Evolutionary conservation across 306 rosid genomes (phyloP), one percentile per base, ranked within the genome.

Genomic region (Mimosa pudica): DNA sequence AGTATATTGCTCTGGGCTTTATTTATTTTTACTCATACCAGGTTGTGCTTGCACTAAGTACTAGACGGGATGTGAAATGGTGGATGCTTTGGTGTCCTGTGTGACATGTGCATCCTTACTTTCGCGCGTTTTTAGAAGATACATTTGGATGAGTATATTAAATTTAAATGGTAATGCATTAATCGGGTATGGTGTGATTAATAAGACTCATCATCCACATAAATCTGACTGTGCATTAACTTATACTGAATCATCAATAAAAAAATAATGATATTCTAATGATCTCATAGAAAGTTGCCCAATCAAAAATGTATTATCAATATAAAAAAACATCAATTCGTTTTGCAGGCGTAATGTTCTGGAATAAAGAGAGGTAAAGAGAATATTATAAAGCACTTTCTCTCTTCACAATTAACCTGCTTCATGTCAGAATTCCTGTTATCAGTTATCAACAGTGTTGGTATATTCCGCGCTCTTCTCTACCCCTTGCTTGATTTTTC

Each of bases 401-500:
- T 70, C 65, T 75, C 66, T 24, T 24, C 47, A 35, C 20, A 54
- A 47, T 33, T 46, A 17, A 68, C 67, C 70, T 35, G 74, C 42
- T 75, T 58, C 11, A 4, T 1, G 36, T 68, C 72, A 5, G 33
- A 57, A 9, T 42, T 41, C 70, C 67, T 70, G 10, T 51, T 32
- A 20, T 54, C 33, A 36, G 63, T 16, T 38, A 10, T 42, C 77
- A 49, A 11, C 72, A 17, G 62, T 51, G 33, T 20, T 16, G 10
- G 44, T 32, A 30, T 61, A 51, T 7, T 16, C 55, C 60, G 64
- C 42, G 12, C 49, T 41, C 24, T 0, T 54, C 75, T 62, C 58
- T 44, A 13, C 73, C 66, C 65, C 42, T 64, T 64, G 72, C 83
- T 78, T 81, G 0, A 63, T 58, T 75, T 82, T 85, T 82, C 83